Conservation (phyloP, 1,139 yeast genomes). For the Diutina pseudorugosa region DNA sequence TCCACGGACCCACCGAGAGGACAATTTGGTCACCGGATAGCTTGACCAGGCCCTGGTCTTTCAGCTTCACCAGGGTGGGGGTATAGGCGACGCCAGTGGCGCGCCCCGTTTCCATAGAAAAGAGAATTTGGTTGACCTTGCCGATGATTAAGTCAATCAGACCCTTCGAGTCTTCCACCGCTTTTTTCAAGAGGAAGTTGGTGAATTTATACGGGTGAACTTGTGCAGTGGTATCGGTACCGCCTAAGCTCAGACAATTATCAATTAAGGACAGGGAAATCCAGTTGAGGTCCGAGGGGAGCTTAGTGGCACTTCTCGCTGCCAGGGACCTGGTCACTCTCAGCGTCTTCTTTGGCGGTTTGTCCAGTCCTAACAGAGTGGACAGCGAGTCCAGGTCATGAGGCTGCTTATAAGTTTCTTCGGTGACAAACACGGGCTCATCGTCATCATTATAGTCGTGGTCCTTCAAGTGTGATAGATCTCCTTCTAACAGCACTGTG, state of each 20-base stretch:
- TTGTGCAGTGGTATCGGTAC: slow-evolving; percentile 84
- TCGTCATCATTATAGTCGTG: slow-evolving; percentile 11
- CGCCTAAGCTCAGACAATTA: slow-evolving; percentile 76
- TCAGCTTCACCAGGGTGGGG: slow-evolving; percentile 34
- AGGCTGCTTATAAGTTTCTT: neutral
- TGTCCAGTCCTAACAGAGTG: slow-evolving; percentile 9
- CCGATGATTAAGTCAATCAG: slow-evolving; percentile 80
- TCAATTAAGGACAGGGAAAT: slow-evolving; percentile 52
- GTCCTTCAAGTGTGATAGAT: slow-evolving; percentile 26
- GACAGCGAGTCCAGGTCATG: slow-evolving; percentile 4
- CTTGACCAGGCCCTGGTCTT: slow-evolving; percentile 14
- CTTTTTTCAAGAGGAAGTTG: slow-evolving; percentile 64
- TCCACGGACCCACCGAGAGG: slow-evolving; percentile 95
- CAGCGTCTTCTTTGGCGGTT: slow-evolving; percentile 23
- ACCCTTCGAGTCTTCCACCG: slow-evolving; percentile 57
- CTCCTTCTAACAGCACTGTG: slow-evolving; percentile 82
- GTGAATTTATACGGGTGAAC: slow-evolving; percentile 95
- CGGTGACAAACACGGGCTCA: slow-evolving; percentile 6
- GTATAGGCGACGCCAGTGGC: slow-evolving; percentile 56
- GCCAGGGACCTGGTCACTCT: slow-evolving; percentile 14
- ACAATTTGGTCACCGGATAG: slow-evolving; percentile 64
- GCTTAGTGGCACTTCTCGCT: slow-evolving; percentile 11
- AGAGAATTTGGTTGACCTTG: slow-evolving; percentile 58
- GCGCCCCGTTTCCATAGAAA: slow-evolving; percentile 48
- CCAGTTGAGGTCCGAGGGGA: slow-evolving; percentile 80